These are phyloP conservation scores for Phellinidium pouzarii DNA, from an alignment of 1,284 basidiomycete species.

Conservation along the genomic window DNA sequence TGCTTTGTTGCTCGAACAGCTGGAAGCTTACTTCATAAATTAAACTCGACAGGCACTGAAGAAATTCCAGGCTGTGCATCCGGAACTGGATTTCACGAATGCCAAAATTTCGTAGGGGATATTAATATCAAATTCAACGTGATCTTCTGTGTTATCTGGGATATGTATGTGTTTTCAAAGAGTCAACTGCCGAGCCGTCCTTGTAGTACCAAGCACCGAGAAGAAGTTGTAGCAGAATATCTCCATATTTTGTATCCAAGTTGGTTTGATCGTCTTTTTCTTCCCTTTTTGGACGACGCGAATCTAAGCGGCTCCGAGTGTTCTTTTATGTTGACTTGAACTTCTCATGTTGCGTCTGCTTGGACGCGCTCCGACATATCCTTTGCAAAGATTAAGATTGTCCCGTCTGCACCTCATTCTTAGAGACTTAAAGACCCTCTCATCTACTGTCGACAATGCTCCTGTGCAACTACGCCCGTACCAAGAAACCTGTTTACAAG, in stretches of 20 bases:
- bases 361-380: not conserved
- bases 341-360: not conserved
- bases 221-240: too few relatives aligned
- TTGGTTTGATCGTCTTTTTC: too few relatives aligned
- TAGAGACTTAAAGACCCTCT: not conserved
- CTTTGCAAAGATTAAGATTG: too few relatives aligned
- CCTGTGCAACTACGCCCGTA: slow-evolving; percentile 72
- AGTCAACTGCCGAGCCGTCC: not conserved
- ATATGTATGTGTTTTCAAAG: not conserved
- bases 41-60: slow-evolving; percentile 55
- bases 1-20: not conserved
- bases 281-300: too few relatives aligned
- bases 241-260: too few relatives aligned
- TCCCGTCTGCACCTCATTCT: not conserved
- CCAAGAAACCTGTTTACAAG: slow-evolving; percentile 78
- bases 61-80: slow-evolving; percentile 86
- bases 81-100: slow-evolving; percentile 93
- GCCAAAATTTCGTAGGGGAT: slow-evolving; percentile 75
- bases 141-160: not conserved
- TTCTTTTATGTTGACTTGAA: not conserved
- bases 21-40: not conserved
- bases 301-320: not conserved
- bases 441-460: not conserved
- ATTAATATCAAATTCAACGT: too few relatives aligned
- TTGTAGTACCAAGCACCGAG: not conserved